Base-by-base conservation (phyloP, 495 filamentous ascomycete genomes). In the Neurospora terricola region DNA sequence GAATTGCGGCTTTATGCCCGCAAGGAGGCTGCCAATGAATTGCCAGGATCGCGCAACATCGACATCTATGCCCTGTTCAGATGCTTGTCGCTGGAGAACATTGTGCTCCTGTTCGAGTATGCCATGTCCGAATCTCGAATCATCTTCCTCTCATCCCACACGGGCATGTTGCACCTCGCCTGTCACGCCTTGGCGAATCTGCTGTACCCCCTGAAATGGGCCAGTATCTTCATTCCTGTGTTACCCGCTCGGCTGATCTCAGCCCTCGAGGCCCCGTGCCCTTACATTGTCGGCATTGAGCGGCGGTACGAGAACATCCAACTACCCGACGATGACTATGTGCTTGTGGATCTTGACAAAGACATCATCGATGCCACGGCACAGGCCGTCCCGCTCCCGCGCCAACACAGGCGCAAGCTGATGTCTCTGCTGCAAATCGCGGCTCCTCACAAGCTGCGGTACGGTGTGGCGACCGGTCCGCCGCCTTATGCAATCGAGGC, bases 211-310 rank as follows among this genome's bases (percentile, higher is more conserved):
- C 82, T 98, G 69, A 91, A 92, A 68, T 99, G 96, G 95, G 87
- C 91, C 21, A 94, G 94, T 75, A 93, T 98, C 54, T 92, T 96
- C 76, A 98, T 98, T 72, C 95, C 95, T 11, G 88, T 98, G 45
- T 85, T 98, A 30, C 95, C 95, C 30, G 94, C 93, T 21, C 89
- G 95, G 38, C 83, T 98, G 42, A 85, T 98, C 18, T 93, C 94
- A 72, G 94, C 93, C 9, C 86, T 98, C 23, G 95, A 98, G 77
- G 96, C 96, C 2, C 96, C 96, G 21, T 98, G 96, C 75, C 96
- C 96, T 0, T 99, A 98, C 78, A 97, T 99, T 73, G 92, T 97
- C 23, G 96, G 96, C 62, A 93, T 99, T 45, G 96, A 99, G 81
- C 87, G 93, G 71, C 89, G 96, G 48, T 99, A 98, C 81, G 96